Evolutionary conservation across 31 red algal genomes (phyloP).

Genomic region (Bonnemaisonia californica): DNA sequence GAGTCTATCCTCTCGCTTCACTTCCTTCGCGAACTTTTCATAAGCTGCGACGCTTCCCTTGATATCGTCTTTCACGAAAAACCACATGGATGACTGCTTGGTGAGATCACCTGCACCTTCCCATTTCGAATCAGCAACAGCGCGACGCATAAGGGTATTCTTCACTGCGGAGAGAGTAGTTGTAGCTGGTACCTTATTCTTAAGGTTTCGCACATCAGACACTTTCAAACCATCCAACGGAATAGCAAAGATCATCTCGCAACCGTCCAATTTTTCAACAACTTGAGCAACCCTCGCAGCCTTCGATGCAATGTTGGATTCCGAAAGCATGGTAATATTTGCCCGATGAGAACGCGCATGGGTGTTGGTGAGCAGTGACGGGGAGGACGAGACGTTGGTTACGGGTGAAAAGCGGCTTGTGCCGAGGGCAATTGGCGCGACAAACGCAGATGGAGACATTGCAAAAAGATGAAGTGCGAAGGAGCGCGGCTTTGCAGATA

Average conservation of each 20-base stretch:
- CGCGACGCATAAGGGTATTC: conserved; percentile 89
- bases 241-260: conserved; percentile 64
- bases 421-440: conserved; percentile 8
- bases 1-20: conserved; percentile 37
- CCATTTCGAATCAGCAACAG: conserved; percentile 65
- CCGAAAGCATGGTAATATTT: conserved; percentile 32
- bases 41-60: conserved; percentile 62
- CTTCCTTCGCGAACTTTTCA: conserved; percentile 43
- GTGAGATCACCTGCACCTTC: conserved; percentile 37
- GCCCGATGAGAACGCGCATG: not conserved
- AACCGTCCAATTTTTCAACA: conserved; percentile 38
- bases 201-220: conserved; percentile 52
- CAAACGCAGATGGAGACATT: conserved; percentile 29
- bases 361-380: not conserved
- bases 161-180: conserved; percentile 59
- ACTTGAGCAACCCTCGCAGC: conserved; percentile 41
- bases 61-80: conserved; percentile 79
- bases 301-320: conserved; percentile 45
- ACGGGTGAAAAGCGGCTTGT: not conserved
- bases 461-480: too few species aligned
- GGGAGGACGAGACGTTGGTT: not conserved
- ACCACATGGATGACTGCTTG: conserved; percentile 69
- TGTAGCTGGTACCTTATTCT: conserved; percentile 39
- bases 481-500: too few species aligned
- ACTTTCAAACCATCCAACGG: conserved; percentile 65